Evolutionary conservation across 2,329 filamentous ascomycete species (phyloP).

Genomic region (Didymella keratinophila): DNA sequence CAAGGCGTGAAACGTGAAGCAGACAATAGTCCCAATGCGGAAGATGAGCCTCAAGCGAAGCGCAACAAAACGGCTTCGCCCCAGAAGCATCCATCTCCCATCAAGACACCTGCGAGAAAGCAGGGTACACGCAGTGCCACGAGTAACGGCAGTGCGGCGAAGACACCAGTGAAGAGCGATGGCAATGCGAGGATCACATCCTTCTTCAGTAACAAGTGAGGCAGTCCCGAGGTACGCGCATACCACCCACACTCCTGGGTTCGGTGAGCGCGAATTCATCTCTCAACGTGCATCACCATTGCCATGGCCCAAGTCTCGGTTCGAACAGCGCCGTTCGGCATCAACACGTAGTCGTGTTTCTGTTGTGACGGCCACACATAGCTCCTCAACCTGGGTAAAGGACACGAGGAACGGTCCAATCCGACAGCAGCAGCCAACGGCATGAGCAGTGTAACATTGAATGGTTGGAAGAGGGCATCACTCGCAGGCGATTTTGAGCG

Average conservation of each 20-base stretch:
- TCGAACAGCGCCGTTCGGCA: not conserved
- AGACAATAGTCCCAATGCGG: slow-evolving; percentile 42
- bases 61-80: slow-evolving; percentile 37
- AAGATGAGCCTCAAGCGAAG: slow-evolving; percentile 51
- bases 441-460: slow-evolving; percentile 4
- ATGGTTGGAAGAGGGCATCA: not conserved
- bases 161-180: slow-evolving; percentile 53
- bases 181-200: slow-evolving; percentile 66
- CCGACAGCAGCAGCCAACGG: not conserved
- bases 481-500: not conserved
- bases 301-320: not conserved
- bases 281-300: not conserved
- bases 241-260: slow-evolving; percentile 19
- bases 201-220: slow-evolving; percentile 62
- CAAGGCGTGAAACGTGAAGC: slow-evolving; percentile 56
- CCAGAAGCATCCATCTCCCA: slow-evolving; percentile 31
- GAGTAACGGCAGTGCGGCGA: slow-evolving; percentile 60
- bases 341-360: not conserved
- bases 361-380: not conserved
- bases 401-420: not conserved
- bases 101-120: slow-evolving; percentile 52
- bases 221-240: slow-evolving; percentile 3
- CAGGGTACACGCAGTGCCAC: slow-evolving; percentile 61
- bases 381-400: not conserved
- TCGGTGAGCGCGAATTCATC: slow-evolving; percentile 25